phyloP scores from a whole-genome alignment of 2,329 filamentous ascomycete genomes.

The Xylariaceae sp. region DNA sequence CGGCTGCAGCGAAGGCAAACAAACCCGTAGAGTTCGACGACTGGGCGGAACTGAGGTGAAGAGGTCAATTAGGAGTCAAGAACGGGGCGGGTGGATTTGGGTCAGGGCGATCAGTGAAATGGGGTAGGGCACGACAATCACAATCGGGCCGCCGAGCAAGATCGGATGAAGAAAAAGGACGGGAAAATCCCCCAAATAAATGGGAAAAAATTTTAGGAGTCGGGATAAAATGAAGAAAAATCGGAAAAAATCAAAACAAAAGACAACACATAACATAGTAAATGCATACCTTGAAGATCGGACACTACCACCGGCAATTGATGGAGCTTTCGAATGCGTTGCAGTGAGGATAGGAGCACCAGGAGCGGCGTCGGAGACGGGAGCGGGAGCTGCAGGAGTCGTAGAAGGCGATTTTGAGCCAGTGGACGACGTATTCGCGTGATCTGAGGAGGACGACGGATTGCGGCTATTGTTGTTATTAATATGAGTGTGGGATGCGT shows the following conservation, averaged over 20 bases:
- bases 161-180: background rate
- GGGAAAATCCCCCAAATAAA: background rate
- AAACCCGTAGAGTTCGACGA: slow-evolving; percentile 46
- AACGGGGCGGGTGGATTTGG: background rate
- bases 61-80: slow-evolving; percentile 23
- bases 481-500: background rate
- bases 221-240: background rate
- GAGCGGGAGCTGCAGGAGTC: background rate
- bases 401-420: background rate
- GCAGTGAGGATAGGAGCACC: background rate
- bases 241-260: background rate
- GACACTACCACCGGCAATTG: slow-evolving; percentile 21
- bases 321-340: slow-evolving; percentile 12
- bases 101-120: background rate
- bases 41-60: slow-evolving; percentile 26
- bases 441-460: background rate
- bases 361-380: background rate
- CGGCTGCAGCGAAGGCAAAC: slow-evolving; percentile 55
- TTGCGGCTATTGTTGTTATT: background rate
- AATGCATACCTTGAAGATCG: slow-evolving; percentile 18
- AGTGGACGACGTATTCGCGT: background rate
- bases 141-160: slow-evolving; percentile 3
- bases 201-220: no score
- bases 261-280: background rate
- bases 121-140: slow-evolving; percentile 10